A percentile compares a stretch with the other conserved stretches of the same genome.
phyloP scores from a whole-genome alignment of 495 filamentous ascomycete species.

The Penicillium bialowiezense region DNA sequence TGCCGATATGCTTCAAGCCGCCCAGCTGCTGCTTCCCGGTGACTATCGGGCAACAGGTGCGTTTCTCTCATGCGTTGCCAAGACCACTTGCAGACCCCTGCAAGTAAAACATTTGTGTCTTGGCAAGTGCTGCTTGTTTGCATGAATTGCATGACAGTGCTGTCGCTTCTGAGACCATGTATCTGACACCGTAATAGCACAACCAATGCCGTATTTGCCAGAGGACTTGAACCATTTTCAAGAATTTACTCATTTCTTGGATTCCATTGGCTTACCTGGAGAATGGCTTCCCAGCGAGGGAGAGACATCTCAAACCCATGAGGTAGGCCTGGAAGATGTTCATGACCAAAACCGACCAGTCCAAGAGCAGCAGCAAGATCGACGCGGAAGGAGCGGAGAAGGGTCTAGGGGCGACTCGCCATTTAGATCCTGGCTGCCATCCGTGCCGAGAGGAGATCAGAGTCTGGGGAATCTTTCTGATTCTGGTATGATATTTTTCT shows the following conservation, averaged over 20 bases:
- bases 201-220: constrained; percentile 33
- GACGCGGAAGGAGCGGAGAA: constrained; percentile 16
- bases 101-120: neutral
- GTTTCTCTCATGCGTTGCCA: neutral
- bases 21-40: constrained; percentile 38
- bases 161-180: neutral
- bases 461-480: constrained; percentile 35
- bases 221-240: constrained; percentile 42
- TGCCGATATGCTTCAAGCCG: constrained; percentile 40
- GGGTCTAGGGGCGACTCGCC: constrained; percentile 39
- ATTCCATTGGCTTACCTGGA: constrained; percentile 38
- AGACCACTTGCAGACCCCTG: neutral
- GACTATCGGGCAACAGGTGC: constrained; percentile 29
- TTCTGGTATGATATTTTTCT: constrained; percentile 22
- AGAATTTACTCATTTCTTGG: constrained; percentile 41
- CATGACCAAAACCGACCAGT: constrained; percentile 14
- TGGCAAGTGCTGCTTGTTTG: neutral
- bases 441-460: constrained; percentile 36
- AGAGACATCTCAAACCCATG: constrained; percentile 28
- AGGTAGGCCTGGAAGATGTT: constrained; percentile 20
- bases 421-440: constrained; percentile 41
- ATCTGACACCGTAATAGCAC: constrained; percentile 18
- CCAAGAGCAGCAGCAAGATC: constrained; percentile 23
- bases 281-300: constrained; percentile 38
- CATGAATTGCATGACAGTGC: too few species aligned